Evolutionary conservation across 2,329 filamentous ascomycete species (phyloP), one percentile per base, ranked within the genome.

Genomic region (Gaeumannomyces tritici): DNA sequence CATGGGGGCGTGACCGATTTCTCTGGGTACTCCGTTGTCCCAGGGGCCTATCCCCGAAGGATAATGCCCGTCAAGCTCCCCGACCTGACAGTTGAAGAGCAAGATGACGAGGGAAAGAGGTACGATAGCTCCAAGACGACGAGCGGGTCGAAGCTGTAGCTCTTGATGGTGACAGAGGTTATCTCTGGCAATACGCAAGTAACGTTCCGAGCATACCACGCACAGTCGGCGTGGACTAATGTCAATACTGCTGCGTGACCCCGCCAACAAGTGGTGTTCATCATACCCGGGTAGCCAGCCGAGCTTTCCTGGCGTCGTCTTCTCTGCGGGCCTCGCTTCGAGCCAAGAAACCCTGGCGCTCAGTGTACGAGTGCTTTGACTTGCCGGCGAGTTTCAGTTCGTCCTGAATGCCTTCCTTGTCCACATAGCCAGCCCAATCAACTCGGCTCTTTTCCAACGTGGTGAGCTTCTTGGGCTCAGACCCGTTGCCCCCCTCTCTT

Each of bases 41-140:
- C 82, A 0, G 89, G 88, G 1, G 68, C 82, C 0, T 75, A 63
- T 1, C 90, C 91, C 0, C 76, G 91, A 63, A 78, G 91, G 26
- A 96, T 96, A 66, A 93, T 96, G 89, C 91, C 91, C 0, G 76
- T 72, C 0, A 72, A 78, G 63, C 78, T 95, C 64, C 91, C 91
- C 0, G 82, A 88, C 65, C 70, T 96, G 67, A 83, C 79, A 2
- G 90, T 96, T 5, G 82, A 78, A 9, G 91, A 95, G 75, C 89
- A 96, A 74, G 85, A 88, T 64, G 91, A 96, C 69, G 90, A 96
- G 72, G 90, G 91, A 0, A 81, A 78, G 69, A 80, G 87, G 62
- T 80, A 88, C 69, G 87, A 93, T 71, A 95, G 89, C 73, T 78
- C 78, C 1, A 74, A 71, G 60, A 29, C 47, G 58, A 31, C 59